Conservation (phyloP, 805 yeast species). For the Cyberlindnera mycetangii region DNA sequence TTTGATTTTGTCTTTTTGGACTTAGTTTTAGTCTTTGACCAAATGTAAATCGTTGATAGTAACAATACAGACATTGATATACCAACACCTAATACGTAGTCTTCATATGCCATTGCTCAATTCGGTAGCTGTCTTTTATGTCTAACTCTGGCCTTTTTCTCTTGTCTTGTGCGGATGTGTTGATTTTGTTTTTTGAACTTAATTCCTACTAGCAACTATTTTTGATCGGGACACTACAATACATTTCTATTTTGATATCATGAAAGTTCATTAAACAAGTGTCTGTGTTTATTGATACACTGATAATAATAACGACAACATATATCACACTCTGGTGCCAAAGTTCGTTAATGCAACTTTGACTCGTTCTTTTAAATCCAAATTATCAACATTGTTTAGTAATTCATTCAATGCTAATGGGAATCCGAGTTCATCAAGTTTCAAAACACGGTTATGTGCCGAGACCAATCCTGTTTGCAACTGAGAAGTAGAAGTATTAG, state of each 20-base stretch:
- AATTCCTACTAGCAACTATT: too few relatives aligned
- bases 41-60: conserved; percentile 13
- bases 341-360: conserved; percentile 44
- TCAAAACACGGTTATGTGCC: conserved; percentile 30
- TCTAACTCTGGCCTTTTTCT: too few relatives aligned
- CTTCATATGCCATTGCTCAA: conserved; percentile 6
- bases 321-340: conserved; percentile 5
- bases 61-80: conserved; percentile 14
- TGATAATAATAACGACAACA: too few relatives aligned
- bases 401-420: conserved; percentile 35
- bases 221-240: too few relatives aligned
- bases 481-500: background rate
- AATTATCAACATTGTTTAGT: conserved; percentile 26
- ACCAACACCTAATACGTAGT: conserved; percentile 9
- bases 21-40: conserved; percentile 2
- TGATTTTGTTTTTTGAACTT: too few relatives aligned
- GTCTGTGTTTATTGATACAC: background rate
- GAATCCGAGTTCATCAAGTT: conserved; percentile 40
- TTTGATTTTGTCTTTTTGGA: background rate
- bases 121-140: too few relatives aligned
- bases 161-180: too few relatives aligned
- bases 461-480: background rate
- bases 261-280: background rate
- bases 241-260: too few relatives aligned
- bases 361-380: conserved; percentile 46